A percentile compares a stretch with the other conserved stretches of the same genome.
Evolutionary conservation across 2,329 filamentous ascomycete species (phyloP).

Genomic region (Pyrenochaeta sp.): DNA sequence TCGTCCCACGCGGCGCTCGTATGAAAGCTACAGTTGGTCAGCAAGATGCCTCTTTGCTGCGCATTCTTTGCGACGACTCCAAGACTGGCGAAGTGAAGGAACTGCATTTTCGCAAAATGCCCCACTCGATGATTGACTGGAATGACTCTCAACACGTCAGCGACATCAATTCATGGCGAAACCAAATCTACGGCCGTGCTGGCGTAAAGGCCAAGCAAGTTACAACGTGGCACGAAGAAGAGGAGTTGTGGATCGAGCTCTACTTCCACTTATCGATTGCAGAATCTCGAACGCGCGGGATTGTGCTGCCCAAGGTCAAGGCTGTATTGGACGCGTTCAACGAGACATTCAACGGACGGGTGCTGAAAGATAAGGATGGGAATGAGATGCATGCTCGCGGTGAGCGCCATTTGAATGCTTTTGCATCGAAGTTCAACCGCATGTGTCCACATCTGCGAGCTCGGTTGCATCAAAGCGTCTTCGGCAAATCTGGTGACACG

Average conservation of each 20-base stretch:
- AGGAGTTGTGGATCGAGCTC: slow-evolving; percentile 30
- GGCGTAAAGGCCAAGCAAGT: slow-evolving; percentile 26
- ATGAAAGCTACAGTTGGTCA: slow-evolving; percentile 14
- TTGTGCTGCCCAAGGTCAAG: slow-evolving; percentile 12
- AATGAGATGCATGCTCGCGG: slow-evolving; percentile 4
- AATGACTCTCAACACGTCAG: slow-evolving; percentile 20
- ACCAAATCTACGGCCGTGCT: slow-evolving; percentile 32
- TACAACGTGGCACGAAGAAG: slow-evolving; percentile 22
- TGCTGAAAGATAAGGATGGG: slow-evolving; percentile 8
- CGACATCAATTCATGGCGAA: slow-evolving; percentile 35
- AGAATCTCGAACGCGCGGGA: slow-evolving; percentile 13
- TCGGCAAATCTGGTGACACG: slow-evolving; percentile 16
- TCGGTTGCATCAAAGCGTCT: slow-evolving; percentile 2
- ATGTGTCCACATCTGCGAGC: slow-evolving; percentile 9
- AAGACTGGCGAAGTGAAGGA: slow-evolving; percentile 12
- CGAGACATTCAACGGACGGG: slow-evolving; percentile 16
- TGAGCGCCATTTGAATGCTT: slow-evolving; percentile 14
- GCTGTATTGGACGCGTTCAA: slow-evolving; percentile 25
- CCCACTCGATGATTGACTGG: slow-evolving; percentile 29
- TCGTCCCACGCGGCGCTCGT: slow-evolving; percentile 20
- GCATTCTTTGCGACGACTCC: slow-evolving; percentile 22
- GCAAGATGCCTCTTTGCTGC: slow-evolving; percentile 16
- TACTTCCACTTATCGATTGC: slow-evolving; percentile 26
- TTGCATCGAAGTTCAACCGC: slow-evolving; percentile 28
- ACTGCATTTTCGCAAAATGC: slow-evolving; percentile 28